These are phyloP conservation scores for Cyclocybe cylindracea DNA, from an alignment of 768 basidiomycete species.

Conservation along the genomic window DNA sequence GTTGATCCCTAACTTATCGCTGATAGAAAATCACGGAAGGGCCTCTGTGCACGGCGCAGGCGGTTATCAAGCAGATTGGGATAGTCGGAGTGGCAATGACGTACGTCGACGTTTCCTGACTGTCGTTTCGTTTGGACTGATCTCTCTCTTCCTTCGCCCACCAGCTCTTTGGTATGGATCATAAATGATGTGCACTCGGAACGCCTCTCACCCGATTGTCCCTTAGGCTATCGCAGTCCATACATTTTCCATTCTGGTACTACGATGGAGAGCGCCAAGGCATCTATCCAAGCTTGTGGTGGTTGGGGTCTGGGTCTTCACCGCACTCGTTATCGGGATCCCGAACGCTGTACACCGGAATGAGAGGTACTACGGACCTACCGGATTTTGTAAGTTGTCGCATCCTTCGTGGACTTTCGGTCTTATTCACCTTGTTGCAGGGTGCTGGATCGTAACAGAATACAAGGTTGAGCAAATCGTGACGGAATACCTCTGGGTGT, in stretches of 20 bases:
- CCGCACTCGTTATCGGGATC: conserved; percentile 39
- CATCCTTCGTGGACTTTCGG: not conserved
- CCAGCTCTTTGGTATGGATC: not conserved
- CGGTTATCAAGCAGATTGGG: conserved; percentile 45
- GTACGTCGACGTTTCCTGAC: conserved; percentile 24
- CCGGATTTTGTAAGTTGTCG: conserved; percentile 36
- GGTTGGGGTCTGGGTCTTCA: conserved; percentile 39
- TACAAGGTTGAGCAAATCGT: conserved; percentile 40
- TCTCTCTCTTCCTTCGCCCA: conserved; percentile 16
- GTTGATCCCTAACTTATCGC: not conserved
- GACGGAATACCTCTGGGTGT: conserved; percentile 56
- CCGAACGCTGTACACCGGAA: conserved; percentile 34
- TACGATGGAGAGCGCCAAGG: conserved; percentile 34
- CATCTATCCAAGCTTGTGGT: conserved; percentile 33
- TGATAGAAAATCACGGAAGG: conserved; percentile 33
- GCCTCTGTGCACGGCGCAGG: conserved; percentile 45
- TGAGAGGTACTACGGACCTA: conserved; percentile 41
- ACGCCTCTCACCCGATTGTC: not conserved
- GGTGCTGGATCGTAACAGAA: conserved; percentile 50
- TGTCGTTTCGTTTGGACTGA: conserved; percentile 9
- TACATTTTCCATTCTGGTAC: conserved; percentile 50
- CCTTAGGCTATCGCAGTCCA: conserved; percentile 46
- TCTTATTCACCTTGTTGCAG: conserved; percentile 21
- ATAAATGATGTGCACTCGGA: not conserved
- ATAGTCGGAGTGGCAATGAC: conserved; percentile 48